phyloP scores from a whole-genome alignment of 768 basidiomycete species.

The Cyclocybe cylindracea region DNA sequence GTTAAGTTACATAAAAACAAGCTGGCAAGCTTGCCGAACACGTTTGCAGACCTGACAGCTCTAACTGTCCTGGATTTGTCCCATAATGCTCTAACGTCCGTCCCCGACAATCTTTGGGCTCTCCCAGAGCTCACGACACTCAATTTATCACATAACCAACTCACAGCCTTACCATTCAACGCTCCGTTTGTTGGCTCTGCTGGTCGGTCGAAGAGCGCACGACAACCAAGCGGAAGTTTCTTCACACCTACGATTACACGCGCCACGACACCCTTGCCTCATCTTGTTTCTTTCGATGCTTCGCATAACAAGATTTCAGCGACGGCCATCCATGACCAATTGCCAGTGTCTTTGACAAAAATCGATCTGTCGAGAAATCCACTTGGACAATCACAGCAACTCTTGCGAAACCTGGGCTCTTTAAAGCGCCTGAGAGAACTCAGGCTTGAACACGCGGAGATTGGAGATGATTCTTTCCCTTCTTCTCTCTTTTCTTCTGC shows the following conservation, averaged over 20 bases:
- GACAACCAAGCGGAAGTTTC: constrained; percentile 50
- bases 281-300: constrained; percentile 61
- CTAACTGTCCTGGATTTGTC: constrained; percentile 75
- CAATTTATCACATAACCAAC: constrained; percentile 71
- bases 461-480: constrained; percentile 63
- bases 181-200: constrained; percentile 47
- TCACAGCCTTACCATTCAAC: constrained; percentile 62
- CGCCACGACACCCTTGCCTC: constrained; percentile 64
- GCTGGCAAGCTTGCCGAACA: constrained; percentile 58
- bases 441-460: constrained; percentile 52
- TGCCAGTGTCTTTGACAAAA: constrained; percentile 59
- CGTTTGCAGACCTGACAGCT: constrained; percentile 67
- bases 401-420: constrained; percentile 48
- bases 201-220: constrained; percentile 23
- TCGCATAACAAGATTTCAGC: constrained; percentile 69
- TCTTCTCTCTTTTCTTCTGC: constrained; percentile 33
- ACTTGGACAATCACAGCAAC: constrained; percentile 42
- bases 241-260: constrained; percentile 65
- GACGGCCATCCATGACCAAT: constrained; percentile 46
- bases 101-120: constrained; percentile 67
- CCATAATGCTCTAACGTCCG: constrained; percentile 61
- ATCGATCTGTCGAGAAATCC: constrained; percentile 71
- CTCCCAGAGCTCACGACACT: constrained; percentile 67
- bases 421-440: constrained; percentile 60
- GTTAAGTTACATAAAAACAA: constrained; percentile 76